phyloP scores from a whole-genome alignment of 176 grass and related monocot genomes.

The Oryza officinalis region DNA sequence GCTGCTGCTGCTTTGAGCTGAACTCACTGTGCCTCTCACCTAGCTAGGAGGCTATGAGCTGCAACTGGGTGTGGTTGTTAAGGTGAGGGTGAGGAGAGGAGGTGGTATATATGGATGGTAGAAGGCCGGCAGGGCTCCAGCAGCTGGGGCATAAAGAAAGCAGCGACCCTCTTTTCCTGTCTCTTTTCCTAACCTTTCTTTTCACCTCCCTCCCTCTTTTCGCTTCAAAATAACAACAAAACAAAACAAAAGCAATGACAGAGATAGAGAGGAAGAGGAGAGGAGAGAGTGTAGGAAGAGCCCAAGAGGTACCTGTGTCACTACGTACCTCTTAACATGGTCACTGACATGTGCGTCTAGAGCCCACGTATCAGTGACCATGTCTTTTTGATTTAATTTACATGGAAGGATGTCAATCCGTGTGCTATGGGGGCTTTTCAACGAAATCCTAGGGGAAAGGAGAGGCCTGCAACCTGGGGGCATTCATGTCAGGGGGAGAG shows the following conservation, averaged over 20 bases:
- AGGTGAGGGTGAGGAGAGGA: neutral
- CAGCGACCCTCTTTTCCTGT: neutral
- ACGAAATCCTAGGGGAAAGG: neutral
- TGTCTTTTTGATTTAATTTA: no score
- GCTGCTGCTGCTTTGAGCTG: neutral
- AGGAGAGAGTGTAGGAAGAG: neutral
- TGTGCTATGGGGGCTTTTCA: neutral
- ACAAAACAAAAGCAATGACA: neutral
- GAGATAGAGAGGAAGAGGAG: neutral
- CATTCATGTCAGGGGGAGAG: neutral
- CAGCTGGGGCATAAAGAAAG: conserved; percentile 53
- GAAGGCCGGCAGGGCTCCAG: conserved; percentile 38
- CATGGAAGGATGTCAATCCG: no score
- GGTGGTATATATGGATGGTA: conserved; percentile 33
- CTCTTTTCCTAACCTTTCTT: neutral
- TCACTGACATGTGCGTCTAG: no score
- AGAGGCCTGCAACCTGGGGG: neutral
- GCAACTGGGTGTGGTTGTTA: neutral
- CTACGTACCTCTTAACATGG: no score
- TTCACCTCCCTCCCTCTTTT: neutral
- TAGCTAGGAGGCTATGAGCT: neutral
- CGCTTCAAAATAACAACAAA: neutral
- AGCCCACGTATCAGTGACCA: no score
- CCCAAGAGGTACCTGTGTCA: no score
- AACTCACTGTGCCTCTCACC: no score